Evolutionary conservation across 345 rosid species (phyloP), one percentile per base, ranked within the genome.

Genomic region (Pistacia integerrima): DNA sequence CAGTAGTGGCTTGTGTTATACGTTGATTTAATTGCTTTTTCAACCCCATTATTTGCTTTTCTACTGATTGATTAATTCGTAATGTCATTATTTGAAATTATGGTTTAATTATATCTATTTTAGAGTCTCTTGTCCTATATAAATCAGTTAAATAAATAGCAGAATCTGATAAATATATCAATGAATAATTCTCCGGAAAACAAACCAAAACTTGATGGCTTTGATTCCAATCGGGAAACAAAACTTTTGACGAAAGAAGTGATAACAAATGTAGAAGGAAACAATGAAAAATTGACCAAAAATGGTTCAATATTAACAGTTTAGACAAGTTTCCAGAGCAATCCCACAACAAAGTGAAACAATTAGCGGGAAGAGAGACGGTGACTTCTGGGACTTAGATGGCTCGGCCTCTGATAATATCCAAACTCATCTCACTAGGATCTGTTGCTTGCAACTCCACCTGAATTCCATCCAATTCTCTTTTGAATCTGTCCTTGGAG

Each of bases 371-470:
- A 11, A 33, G 48, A 33, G 48, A 33, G 17, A 54, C 28, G 38
- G 16, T 14, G 7, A 0, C 2, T 8, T 67, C 3, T 67, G 14
- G 56, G 71, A 67, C 30, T 79, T 35, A 81, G 75, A 78, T 38
- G 60, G 91, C 90, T 76, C 96, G 83, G 4, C 66, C 84, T 81
- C 84, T 84, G 72, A 91, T 82, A 80, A 92, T 82, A 73, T 90
- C 92, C 62, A 91, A 69, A 81, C 89, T 90, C 94, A 90, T 90
- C 84, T 91, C 92, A 56, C 88, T 88, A 44, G 94, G 89, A 75
- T 91, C 97, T 8, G 96, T 91, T 46, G 91, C 96, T 67, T 90
- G 93, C 80, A 91, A 69, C 77, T 91, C 93, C 46, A 91, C 89
- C 69, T 91, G 95, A 82, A 91, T 80, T 9, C 93, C 95, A 75